phyloP scores from a whole-genome alignment of 1,284 basidiomycete genomes.

The Trametes polyzona region DNA sequence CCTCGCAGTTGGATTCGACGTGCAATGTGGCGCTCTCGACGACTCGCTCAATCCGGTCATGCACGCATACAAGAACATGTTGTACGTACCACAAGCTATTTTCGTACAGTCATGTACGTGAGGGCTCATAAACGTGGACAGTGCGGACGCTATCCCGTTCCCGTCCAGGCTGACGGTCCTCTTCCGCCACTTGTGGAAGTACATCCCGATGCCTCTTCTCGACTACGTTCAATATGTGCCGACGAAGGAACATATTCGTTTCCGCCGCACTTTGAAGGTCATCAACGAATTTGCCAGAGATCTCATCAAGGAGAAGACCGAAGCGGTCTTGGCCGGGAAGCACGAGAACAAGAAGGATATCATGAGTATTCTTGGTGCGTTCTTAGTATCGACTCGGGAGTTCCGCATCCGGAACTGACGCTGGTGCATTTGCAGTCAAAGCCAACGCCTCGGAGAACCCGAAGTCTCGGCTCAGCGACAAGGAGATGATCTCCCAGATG shows the following conservation, averaged over 20 bases:
- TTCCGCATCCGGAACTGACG: neutral
- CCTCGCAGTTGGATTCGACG: conserved; percentile 36
- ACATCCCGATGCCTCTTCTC: conserved; percentile 36
- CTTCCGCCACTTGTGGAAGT: conserved; percentile 30
- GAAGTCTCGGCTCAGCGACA: conserved; percentile 48
- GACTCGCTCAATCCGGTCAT: conserved; percentile 34
- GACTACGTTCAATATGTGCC: conserved; percentile 41
- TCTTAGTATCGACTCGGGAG: neutral
- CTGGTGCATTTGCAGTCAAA: conserved; percentile 41
- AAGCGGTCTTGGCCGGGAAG: conserved; percentile 29
- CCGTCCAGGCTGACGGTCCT: conserved; percentile 27
- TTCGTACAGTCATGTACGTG: neutral
- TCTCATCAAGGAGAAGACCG: conserved; percentile 44
- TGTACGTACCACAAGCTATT: conserved; percentile 28
- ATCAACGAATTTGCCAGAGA: conserved; percentile 33
- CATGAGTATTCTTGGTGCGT: conserved; percentile 46
- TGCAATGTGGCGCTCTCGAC: conserved; percentile 29
- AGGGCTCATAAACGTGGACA: neutral
- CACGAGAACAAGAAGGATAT: conserved; percentile 38
- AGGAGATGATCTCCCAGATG: conserved; percentile 56
- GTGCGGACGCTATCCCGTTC: conserved; percentile 27
- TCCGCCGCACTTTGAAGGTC: conserved; percentile 38
- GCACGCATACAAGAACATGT: conserved; percentile 37
- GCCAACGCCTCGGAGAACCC: conserved; percentile 54
- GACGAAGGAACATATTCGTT: conserved; percentile 38